Conservation (phyloP, 352 stramenopile species). For the Phytophthora quininea region DNA sequence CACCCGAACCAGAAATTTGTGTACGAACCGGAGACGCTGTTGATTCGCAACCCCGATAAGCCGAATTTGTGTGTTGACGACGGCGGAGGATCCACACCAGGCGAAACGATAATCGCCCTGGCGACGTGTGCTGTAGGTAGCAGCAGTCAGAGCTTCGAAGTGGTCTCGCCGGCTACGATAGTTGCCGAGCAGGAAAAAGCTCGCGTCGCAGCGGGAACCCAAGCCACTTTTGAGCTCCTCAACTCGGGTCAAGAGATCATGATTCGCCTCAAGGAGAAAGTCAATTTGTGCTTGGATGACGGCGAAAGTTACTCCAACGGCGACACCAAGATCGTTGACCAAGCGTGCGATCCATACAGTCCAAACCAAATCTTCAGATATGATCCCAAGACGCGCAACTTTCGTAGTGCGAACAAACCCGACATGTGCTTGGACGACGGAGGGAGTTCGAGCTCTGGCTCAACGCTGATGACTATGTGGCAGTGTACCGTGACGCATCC, state of each 20-base stretch:
- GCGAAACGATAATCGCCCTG: no score
- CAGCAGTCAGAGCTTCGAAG: no score
- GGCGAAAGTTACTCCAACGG: constrained; percentile 23
- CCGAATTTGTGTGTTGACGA: no score
- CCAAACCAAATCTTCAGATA: constrained; percentile 44
- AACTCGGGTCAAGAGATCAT: constrained; percentile 26
- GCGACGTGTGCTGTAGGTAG: no score
- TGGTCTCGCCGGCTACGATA: no score
- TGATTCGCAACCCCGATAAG: no score
- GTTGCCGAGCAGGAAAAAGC: background rate
- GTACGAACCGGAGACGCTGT: no score
- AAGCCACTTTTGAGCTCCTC: constrained; percentile 14
- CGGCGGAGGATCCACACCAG: no score
- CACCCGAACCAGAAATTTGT: no score
- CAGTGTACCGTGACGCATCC: background rate
- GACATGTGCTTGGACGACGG: constrained; percentile 16
- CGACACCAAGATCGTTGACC: constrained; percentile 22
- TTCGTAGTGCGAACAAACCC: constrained; percentile 8
- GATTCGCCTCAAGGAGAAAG: constrained; percentile 29
- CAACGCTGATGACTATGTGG: background rate
- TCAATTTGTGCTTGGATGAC: constrained; percentile 42
- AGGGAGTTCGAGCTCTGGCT: constrained; percentile 2
- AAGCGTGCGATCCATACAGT: constrained; percentile 34
- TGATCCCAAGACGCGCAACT: constrained; percentile 15
- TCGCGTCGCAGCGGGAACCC: constrained; percentile 15